Evolutionary conservation across 106 monocot species (phyloP).

Genomic region (Hemerocallis citrina): DNA sequence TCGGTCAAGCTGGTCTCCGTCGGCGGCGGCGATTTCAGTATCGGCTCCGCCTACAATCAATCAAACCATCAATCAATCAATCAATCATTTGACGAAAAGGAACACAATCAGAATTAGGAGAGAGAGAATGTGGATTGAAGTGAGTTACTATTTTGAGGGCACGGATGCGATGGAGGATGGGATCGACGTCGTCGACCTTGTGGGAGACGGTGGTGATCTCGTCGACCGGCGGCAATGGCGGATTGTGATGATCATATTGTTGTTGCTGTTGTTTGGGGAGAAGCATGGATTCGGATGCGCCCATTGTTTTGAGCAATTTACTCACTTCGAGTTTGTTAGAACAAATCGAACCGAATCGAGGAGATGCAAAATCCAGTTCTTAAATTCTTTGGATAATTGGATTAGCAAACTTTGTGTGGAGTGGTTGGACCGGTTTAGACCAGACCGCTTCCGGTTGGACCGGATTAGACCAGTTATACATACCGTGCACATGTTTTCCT

Average conservation of each 20-base stretch:
- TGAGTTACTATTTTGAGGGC: slow-evolving; percentile 55
- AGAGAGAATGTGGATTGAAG: not conserved
- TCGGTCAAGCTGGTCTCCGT: slow-evolving; percentile 68
- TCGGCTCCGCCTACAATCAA: slow-evolving; percentile 48
- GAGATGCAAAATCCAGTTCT: no score
- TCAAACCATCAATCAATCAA: not conserved
- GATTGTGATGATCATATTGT: slow-evolving; percentile 3
- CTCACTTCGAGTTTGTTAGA: no score
- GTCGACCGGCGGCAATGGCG: slow-evolving; percentile 23
- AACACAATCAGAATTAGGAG: not conserved
- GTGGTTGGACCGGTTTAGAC: no score
- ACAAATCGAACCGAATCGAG: no score
- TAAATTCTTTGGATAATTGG: no score
- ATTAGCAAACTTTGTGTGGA: no score
- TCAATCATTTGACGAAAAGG: not conserved
- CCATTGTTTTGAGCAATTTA: no score
- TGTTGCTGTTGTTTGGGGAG: slow-evolving; percentile 18
- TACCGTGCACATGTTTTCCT: no score
- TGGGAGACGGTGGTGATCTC: slow-evolving; percentile 81
- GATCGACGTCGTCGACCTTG: slow-evolving; percentile 54
- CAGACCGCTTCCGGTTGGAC: no score
- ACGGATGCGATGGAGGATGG: slow-evolving; percentile 47
- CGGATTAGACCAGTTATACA: no score
- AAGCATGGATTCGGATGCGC: slow-evolving; percentile 41
- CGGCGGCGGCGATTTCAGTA: slow-evolving; percentile 48